Evolutionary conservation across 2,329 filamentous ascomycete genomes (phyloP).

Genomic region (Fusarium multiceps): DNA sequence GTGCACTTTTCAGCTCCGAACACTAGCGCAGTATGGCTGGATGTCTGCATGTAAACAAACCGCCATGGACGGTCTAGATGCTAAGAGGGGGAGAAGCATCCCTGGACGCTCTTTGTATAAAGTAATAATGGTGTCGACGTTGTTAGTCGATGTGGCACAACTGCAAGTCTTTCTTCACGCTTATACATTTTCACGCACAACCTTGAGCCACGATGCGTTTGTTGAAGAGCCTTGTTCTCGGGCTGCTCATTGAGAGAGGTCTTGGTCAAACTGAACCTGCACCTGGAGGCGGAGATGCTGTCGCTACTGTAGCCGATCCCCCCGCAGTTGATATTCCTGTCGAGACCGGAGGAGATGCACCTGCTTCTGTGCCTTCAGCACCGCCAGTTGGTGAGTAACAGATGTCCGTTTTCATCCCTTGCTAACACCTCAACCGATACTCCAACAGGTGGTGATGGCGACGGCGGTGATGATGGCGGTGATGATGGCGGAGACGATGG

Average conservation of each 20-base stretch:
- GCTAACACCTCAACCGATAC: background rate
- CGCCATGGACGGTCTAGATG: background rate
- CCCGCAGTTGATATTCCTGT: background rate
- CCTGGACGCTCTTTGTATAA: background rate
- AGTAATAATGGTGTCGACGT: rapidly evolving
- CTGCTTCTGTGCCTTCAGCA: background rate
- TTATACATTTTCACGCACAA: background rate
- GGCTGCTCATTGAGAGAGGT: background rate
- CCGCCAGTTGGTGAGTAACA: background rate
- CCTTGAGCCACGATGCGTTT: background rate
- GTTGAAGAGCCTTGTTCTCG: slow-evolving; percentile 3
- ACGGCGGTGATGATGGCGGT: background rate
- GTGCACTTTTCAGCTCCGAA: slow-evolving; percentile 6
- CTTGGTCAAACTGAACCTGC: background rate
- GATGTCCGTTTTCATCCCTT: rapidly evolving
- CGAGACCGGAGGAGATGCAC: background rate
- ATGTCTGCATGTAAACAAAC: background rate
- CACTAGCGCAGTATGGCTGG: background rate
- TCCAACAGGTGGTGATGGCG: background rate
- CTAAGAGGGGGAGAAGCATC: background rate
- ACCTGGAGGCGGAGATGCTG: background rate
- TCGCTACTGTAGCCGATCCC: slow-evolving; percentile 6
- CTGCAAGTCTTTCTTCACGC: background rate
- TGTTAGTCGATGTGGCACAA: background rate
- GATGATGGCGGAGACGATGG: background rate